phyloP scores from a whole-genome alignment of 2,329 filamentous ascomycete species.

The Xylaria arbuscula region DNA sequence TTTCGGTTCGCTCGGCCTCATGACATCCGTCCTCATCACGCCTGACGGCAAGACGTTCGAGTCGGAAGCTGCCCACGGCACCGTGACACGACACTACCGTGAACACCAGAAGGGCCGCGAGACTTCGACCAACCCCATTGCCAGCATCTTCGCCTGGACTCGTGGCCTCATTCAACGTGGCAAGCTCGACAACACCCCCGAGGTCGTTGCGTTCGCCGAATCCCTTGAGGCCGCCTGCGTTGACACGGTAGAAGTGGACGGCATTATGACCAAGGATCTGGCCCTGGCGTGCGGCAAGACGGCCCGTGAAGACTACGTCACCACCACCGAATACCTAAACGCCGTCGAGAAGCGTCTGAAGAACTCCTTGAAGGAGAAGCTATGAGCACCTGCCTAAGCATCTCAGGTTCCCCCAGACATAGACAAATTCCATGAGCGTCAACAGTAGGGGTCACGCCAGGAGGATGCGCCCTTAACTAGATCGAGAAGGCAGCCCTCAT shows the following conservation, averaged over 20 bases:
- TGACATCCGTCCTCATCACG: slow-evolving; percentile 97
- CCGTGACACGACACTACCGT: slow-evolving; percentile 97
- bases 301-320: slow-evolving; percentile 85
- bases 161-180: slow-evolving; percentile 93
- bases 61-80: slow-evolving; percentile 97
- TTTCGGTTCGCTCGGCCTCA: slow-evolving; percentile 96
- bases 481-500: slow-evolving; percentile 15
- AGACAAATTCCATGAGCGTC: not conserved
- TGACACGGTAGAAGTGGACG: slow-evolving; percentile 91
- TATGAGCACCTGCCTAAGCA: slow-evolving; percentile 57
- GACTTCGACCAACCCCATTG: slow-evolving; percentile 98
- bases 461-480: slow-evolving; percentile 7
- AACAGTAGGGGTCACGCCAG: slow-evolving; percentile 4
- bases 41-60: slow-evolving; percentile 97
- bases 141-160: slow-evolving; percentile 99
- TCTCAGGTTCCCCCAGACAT: not conserved
- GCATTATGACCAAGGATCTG: slow-evolving; percentile 99
- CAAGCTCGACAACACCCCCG: slow-evolving; percentile 90
- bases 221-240: slow-evolving; percentile 91
- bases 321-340: slow-evolving; percentile 89
- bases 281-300: slow-evolving; percentile 94
- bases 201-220: slow-evolving; percentile 91
- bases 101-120: slow-evolving; percentile 98
- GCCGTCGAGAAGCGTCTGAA: slow-evolving; percentile 93
- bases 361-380: slow-evolving; percentile 79